A percentile compares a stretch with the other conserved stretches of the same genome.
phyloP scores from a whole-genome alignment of 2,329 filamentous ascomycete species.

The Fusarium caatingaense region DNA sequence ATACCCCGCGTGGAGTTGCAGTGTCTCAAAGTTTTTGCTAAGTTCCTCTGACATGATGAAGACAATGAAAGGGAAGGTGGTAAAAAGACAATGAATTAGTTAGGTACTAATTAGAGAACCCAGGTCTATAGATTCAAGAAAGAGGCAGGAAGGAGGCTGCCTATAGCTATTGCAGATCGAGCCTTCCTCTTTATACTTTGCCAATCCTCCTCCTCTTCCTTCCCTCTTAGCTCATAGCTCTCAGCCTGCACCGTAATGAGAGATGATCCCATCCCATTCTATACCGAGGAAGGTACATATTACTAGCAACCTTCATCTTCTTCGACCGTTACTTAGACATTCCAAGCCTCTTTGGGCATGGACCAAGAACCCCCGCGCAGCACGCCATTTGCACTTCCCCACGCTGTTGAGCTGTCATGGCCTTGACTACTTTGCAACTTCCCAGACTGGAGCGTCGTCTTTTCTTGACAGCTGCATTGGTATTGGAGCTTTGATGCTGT shows the following conservation, averaged over 20 bases:
- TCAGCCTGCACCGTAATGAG: neutral
- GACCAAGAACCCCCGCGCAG: conserved; percentile 29
- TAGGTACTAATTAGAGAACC: neutral
- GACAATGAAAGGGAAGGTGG: neutral
- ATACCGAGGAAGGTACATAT: neutral
- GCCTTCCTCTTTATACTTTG: conserved; percentile 44
- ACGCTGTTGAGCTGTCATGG: conserved; percentile 27
- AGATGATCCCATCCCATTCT: neutral
- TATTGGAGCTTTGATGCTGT: conserved; percentile 7
- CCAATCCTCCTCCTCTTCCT: neutral
- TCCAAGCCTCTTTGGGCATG: conserved; percentile 39
- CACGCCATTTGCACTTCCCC: conserved; percentile 40
- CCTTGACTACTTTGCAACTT: neutral
- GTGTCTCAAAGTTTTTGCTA: conserved; percentile 79
- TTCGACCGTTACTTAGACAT: conserved; percentile 1
- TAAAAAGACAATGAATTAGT: neutral
- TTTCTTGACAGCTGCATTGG: neutral
- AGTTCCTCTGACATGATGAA: conserved; percentile 55
- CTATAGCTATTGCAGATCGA: conserved; percentile 1
- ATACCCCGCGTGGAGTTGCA: conserved; percentile 87
- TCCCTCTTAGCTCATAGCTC: neutral
- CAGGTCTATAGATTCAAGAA: conserved; percentile 2
- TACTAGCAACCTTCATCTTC: conserved; percentile 6
- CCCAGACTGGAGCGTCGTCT: conserved; percentile 23
- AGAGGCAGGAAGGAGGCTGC: neutral